These are phyloP conservation scores for Choanephora cucurbitarum DNA, from an alignment of 371 early-diverging fungal species.

Conservation along the genomic window DNA sequence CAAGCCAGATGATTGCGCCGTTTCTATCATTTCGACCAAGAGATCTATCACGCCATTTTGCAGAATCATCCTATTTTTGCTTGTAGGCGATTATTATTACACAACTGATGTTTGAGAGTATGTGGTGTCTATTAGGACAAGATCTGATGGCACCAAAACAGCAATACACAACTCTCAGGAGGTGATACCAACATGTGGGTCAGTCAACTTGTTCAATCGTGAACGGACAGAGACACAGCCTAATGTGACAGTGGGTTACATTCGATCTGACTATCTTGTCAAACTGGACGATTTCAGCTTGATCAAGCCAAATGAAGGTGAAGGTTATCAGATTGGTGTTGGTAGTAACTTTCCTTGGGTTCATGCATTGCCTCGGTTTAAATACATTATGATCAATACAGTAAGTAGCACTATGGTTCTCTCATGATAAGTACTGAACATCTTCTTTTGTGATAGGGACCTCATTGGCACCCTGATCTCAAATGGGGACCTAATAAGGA, in stretches of 20 bases:
- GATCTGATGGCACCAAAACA: slow-evolving; percentile 16
- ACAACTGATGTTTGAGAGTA: slow-evolving; percentile 41
- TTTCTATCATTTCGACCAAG: slow-evolving; percentile 26
- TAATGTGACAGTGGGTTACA: slow-evolving; percentile 20
- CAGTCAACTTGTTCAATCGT: slow-evolving; percentile 25
- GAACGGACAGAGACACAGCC: slow-evolving; percentile 6
- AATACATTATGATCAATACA: slow-evolving; percentile 43
- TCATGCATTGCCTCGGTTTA: slow-evolving; percentile 32
- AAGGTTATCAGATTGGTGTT: slow-evolving; percentile 34
- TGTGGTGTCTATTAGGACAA: slow-evolving; percentile 33
- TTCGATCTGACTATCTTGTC: slow-evolving; percentile 43
- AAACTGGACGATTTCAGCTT: slow-evolving; percentile 39
- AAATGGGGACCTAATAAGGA: slow-evolving; percentile 34
- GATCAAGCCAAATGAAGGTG: slow-evolving; percentile 33
- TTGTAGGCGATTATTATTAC: slow-evolving; percentile 49
- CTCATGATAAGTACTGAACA: neutral
- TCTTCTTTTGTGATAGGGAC: slow-evolving; percentile 22
- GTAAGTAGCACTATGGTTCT: slow-evolving; percentile 23
- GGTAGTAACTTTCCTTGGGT: slow-evolving; percentile 46
- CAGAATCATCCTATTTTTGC: slow-evolving; percentile 33
- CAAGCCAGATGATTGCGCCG: slow-evolving; percentile 27
- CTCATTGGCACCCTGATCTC: slow-evolving; percentile 47
- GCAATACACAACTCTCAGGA: slow-evolving; percentile 20
- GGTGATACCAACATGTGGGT: slow-evolving; percentile 35
- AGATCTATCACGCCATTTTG: slow-evolving; percentile 32